Percentiles rank a stretch among this genome's conserved stretches.
phyloP scores from a whole-genome alignment of 805 yeast genomes.

The Candida berthetii region DNA sequence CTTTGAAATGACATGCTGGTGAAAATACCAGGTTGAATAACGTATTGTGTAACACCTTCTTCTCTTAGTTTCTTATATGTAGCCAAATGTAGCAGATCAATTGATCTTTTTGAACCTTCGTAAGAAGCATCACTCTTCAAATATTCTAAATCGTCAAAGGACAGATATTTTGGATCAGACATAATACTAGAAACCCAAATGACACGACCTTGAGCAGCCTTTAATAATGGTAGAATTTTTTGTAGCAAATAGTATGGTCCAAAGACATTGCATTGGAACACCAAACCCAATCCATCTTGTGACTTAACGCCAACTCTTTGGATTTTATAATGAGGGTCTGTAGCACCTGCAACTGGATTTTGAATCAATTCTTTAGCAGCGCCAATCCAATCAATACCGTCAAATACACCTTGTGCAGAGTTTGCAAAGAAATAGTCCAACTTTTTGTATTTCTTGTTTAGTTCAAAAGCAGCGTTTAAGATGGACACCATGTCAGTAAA shows the following conservation, averaged over 20 bases:
- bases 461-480: conserved; percentile 64
- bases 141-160: conserved; percentile 71
- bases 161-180: conserved; percentile 69
- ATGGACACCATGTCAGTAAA: conserved; percentile 87
- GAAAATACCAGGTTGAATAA: conserved; percentile 93
- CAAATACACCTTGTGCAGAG: conserved; percentile 86
- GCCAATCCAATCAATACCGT: conserved; percentile 80
- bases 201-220: conserved; percentile 52
- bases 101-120: conserved; percentile 86
- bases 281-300: conserved; percentile 74
- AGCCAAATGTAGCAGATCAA: conserved; percentile 77
- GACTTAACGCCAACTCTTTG: conserved; percentile 77
- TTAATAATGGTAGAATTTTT: conserved; percentile 50
- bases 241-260: conserved; percentile 87
- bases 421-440: conserved; percentile 80
- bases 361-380: conserved; percentile 63
- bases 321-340: conserved; percentile 79
- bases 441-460: conserved; percentile 53
- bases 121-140: conserved; percentile 61
- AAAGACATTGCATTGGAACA: conserved; percentile 94
- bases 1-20: conserved; percentile 74
- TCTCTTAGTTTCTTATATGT: conserved; percentile 47
- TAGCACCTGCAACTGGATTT: conserved; percentile 77
- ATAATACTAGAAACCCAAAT: conserved; percentile 86
- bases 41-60: conserved; percentile 60